Evolutionary conservation across 768 basidiomycete species (phyloP).

Genomic region (Lyophyllum shimeji): DNA sequence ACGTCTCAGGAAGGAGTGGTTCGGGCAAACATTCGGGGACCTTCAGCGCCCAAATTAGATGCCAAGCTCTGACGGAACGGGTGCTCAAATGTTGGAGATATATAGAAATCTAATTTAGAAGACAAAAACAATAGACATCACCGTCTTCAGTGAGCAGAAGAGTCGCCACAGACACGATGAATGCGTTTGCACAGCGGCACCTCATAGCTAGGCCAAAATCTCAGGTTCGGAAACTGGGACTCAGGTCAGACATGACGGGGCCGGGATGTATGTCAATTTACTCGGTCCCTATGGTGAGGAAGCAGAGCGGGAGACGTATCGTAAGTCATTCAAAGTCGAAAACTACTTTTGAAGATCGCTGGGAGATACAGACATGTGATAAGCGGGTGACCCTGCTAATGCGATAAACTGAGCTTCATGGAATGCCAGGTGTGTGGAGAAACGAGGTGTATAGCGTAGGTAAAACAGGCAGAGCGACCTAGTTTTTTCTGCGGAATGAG

Average conservation of each 20-base stretch:
- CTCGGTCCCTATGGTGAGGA: background rate
- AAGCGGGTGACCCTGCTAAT: constrained; percentile 5
- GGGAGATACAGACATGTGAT: constrained; percentile 3
- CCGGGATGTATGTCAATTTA: background rate
- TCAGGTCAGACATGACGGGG: background rate
- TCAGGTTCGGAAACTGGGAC: background rate
- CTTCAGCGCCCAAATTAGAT: constrained; percentile 25
- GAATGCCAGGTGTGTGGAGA: constrained; percentile 5
- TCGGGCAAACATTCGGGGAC: constrained; percentile 53
- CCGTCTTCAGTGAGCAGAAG: too few species aligned
- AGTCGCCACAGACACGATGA: too few species aligned
- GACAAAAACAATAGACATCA: background rate
- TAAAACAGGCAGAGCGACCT: constrained; percentile 26
- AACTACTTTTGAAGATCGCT: constrained; percentile 10
- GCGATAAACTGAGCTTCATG: constrained; percentile 2
- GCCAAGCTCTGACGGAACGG: constrained; percentile 32
- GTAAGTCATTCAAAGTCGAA: background rate
- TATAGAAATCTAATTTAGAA: background rate
- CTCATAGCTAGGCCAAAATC: background rate
- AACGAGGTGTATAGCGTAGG: constrained; percentile 14
- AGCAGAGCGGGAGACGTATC: constrained; percentile 7
- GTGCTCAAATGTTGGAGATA: background rate
- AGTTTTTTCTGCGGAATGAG: constrained; percentile 98
- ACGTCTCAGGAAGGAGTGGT: constrained; percentile 81
- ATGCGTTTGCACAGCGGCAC: too few species aligned